Evolutionary conservation across 306 rosid genomes (phyloP), one percentile per base, ranked within the genome.

Genomic region (Gynostemma pentaphyllum): DNA sequence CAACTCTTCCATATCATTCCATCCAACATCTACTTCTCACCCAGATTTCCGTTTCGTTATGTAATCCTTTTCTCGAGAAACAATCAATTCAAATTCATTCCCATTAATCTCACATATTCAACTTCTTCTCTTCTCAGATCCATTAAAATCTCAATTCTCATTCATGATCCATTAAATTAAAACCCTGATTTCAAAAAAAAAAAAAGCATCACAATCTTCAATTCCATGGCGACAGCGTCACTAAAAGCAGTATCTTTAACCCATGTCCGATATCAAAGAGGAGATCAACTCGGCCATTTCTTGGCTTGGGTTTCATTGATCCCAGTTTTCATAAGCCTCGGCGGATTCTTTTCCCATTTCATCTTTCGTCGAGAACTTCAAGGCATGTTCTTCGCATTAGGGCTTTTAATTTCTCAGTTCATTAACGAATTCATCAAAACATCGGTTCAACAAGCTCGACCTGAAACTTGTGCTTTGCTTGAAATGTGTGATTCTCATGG

Each of bases 291-390:
- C 2, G 99, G 99, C 1, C 85, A 84, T 60, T 84, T 92, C 62
- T 72, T 88, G 2, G 99, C 99, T 0, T 88, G 99, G 99, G 63
- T 92, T 0, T 88, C 99, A 4, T 78, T 92, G 1, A 73, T 92
- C 46, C 96, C 99, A 0, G 94, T 88, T 22, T 92, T 92, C 87
- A 86, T 92, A 65, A 78, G 77, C 75, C 69, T 92, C 23, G 94
- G 95, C 18, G 99, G 95, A 14, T 88, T 92, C 72, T 5, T 86
- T 40, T 81, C 94, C 19, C 99, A 92, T 77, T 84, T 88, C 75
- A 64, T 92, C 75, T 92, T 92, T 78, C 99, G 99, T 10, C 96
- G 99, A 5, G 99, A 92, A 63, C 82, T 92, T 18, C 99, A 92
- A 37, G 88, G 85, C 7, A 79, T 92, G 66, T 86, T 83, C 96